Evolutionary conservation across 208 protist species (phyloP).

Genomic region (Phytomonas sp.): DNA sequence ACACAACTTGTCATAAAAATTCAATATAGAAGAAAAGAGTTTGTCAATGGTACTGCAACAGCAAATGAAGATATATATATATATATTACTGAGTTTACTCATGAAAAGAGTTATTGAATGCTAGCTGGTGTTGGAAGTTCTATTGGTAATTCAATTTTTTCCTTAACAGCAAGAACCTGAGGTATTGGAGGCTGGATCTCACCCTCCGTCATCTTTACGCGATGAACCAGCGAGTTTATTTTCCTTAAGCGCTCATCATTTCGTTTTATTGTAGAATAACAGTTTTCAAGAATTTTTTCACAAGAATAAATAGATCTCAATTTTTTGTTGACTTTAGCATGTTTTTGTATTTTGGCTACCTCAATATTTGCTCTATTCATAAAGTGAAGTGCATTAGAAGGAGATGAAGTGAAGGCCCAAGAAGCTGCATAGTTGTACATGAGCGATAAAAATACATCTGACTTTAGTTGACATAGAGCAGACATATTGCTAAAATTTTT

Average conservation of each 20-base stretch:
- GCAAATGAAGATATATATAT: conserved; percentile 7
- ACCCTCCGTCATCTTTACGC: conserved; percentile 20
- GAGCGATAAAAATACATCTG: conserved; percentile 34
- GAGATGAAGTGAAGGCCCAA: conserved; percentile 19
- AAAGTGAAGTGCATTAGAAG: conserved; percentile 24
- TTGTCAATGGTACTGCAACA: not conserved
- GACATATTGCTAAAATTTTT: conserved; percentile 26
- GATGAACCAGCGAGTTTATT: conserved; percentile 58
- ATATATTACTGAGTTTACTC: not conserved
- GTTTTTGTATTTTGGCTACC: conserved; percentile 11
- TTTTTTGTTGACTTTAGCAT: conserved; percentile 18
- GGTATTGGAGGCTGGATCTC: conserved; percentile 18
- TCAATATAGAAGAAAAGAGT: not conserved
- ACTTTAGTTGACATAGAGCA: conserved; percentile 30
- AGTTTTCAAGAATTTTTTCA: conserved; percentile 28
- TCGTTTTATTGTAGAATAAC: conserved; percentile 17
- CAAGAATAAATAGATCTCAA: conserved; percentile 28
- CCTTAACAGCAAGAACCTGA: conserved; percentile 24
- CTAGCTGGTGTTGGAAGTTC: not conserved
- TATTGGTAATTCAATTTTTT: conserved; percentile 5
- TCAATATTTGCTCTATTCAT: conserved; percentile 10
- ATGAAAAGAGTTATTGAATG: conserved; percentile 11
- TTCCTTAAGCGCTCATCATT: conserved; percentile 36
- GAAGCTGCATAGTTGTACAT: conserved; percentile 41
- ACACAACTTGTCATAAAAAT: not conserved